Base-by-base conservation (phyloP, 1,284 basidiomycete species). In the Apiotrichum gamsii region DNA sequence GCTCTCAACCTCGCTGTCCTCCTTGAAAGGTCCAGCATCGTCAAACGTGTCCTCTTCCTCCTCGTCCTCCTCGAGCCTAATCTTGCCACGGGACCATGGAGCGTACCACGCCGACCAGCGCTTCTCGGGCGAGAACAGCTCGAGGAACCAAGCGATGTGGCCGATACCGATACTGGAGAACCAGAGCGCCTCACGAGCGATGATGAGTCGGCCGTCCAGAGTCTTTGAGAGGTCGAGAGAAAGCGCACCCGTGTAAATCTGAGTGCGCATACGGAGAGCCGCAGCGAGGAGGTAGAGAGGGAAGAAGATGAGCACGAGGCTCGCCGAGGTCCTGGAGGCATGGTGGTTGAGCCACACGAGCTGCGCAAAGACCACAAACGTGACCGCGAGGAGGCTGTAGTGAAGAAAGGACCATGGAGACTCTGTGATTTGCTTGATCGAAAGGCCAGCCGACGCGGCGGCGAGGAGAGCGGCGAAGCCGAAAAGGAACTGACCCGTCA, bases 251-350 rank as follows among this genome's bases (percentile, higher is more conserved):
- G 63, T 60, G 42, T 67, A 51, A 25, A 79, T 59, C 34, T 76
- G 63, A 0, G 88, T 87, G 4, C 87, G 78, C 0, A 82, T 73
- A 77, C 84, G 82, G 20, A 89, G 66, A 4, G 74, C 61, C 1
- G 81, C 62, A 0, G 75, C 73, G 18, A 79, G 24, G 10, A 80
- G 47, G 59, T 90, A 88, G 4, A 78, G 43, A 0, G 90, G 86
- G 84, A 87, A 94, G 71, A 89, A 91, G 42, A 94, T 72, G 19
- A 96, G 78, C 23, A 91, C 72, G 19, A 82, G 68, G 0, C 85
- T 79, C 0, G 89, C 91, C 0, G 90, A 86, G 9, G 80, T 78
- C 14, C 83, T 80, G 1, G 82, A 80, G n/a, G 84, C 82, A 32
- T 80, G 80, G 68, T 95, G 90, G 61, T 89, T 90, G 52, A 80